Evolutionary conservation across 805 yeast genomes (phyloP).

Genomic region (Candida boidinii): DNA sequence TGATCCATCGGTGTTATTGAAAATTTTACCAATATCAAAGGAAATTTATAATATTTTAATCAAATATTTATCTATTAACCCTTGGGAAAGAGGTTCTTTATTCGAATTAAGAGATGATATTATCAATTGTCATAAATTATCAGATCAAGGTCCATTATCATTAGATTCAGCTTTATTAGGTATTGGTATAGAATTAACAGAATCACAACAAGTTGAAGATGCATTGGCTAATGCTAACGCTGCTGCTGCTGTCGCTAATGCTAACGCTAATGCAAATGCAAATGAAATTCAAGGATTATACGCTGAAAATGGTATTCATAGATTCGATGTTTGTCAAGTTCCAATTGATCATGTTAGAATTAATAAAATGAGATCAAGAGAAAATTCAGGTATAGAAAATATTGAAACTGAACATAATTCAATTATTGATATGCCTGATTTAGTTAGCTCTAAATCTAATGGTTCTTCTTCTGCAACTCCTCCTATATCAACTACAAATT

Average conservation of each 20-base stretch:
- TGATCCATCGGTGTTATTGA: constrained; percentile 45
- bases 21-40: constrained; percentile 65
- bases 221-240: too few relatives aligned
- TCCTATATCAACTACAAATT: not conserved
- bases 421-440: constrained; percentile 17
- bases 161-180: constrained; percentile 18
- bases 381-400: constrained; percentile 16
- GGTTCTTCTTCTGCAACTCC: not conserved
- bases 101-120: constrained; percentile 31
- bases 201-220: constrained; percentile 18
- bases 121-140: constrained; percentile 18
- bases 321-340: constrained; percentile 21
- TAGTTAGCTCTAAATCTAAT: too few relatives aligned
- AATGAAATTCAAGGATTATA: not conserved
- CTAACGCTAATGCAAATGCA: too few relatives aligned
- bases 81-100: constrained; percentile 37
- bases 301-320: constrained; percentile 1
- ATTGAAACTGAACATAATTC: constrained; percentile 20
- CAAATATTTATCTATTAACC: constrained; percentile 35
- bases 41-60: constrained; percentile 48
- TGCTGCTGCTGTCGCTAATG: too few relatives aligned
- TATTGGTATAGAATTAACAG: constrained; percentile 14
- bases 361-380: constrained; percentile 20
- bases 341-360: constrained; percentile 27
- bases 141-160: constrained; percentile 27